Base-by-base conservation (phyloP, 2,329 filamentous ascomycete species). In the Cadophora luteo-olivacea region DNA sequence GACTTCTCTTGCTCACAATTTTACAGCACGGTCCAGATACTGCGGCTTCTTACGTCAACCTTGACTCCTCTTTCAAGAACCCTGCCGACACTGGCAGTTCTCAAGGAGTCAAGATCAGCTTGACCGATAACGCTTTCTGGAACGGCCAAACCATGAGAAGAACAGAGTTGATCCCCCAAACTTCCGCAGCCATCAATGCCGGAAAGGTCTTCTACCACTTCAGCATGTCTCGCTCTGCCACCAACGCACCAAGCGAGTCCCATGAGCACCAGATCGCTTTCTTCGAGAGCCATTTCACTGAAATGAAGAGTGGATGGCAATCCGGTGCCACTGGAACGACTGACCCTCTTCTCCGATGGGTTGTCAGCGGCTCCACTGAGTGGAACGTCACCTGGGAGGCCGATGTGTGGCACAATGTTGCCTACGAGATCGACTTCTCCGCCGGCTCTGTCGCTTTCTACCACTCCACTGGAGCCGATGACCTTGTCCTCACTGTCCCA, bases 141-240 rank as follows among this genome's bases (percentile, higher is more conserved):
- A 89, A 92, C 78, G 88, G 87, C 22, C 89, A 92, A 77, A 86
- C 79, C 61, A 92, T 92, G 90, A 87, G 89, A 78, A 86, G 91
- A 60, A 92, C 89, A 0, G 91, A 93, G 80, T 82, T 93, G 69
- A 93, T 93, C 72, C 90, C 91, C 9, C 88, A 92, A 80, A 92
- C 89, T 0, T 85, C 79, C 1, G 87, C 87, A 0, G 83, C 88
- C 68, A 90, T 92, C 78, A 89, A 87, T 73, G 75, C 79, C n/a
- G 90, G 90, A 54, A 89, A 86, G 61, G 85, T 92, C 41, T 91
- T 84, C 80, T 93, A 92, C 79, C 91, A 93, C 79, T 92, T 92
- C 80, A 89, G 85, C 69, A 84, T 93, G 74, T 87, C 86, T 82
- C 84, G 87, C 52, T 82, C 80, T 19, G 82, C 81, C 61, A 83